Evolutionary conservation across 2,329 filamentous ascomycete genomes (phyloP).

Genomic region (Ploettnerulaceae sp.): DNA sequence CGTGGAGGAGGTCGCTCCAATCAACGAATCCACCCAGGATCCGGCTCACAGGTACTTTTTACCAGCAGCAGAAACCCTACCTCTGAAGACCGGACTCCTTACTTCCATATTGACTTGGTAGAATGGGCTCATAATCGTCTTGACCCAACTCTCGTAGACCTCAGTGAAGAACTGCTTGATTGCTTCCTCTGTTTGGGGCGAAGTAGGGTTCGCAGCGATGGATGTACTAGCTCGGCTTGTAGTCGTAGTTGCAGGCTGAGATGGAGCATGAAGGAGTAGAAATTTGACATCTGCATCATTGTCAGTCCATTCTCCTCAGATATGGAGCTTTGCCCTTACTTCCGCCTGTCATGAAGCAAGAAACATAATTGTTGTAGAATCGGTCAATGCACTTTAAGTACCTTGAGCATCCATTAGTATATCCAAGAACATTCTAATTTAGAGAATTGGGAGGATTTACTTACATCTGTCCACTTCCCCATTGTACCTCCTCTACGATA

Average conservation of each 20-base stretch:
- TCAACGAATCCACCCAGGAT: too few species aligned
- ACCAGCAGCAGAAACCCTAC: slow-evolving; percentile 77
- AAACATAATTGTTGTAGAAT: slow-evolving; percentile 94
- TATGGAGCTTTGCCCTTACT: slow-evolving; percentile 39
- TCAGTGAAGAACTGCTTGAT: slow-evolving; percentile 92
- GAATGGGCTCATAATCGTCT: slow-evolving; percentile 96
- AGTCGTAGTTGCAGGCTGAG: slow-evolving; percentile 40
- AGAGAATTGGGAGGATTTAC: slow-evolving; percentile 27
- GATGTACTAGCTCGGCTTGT: slow-evolving; percentile 58
- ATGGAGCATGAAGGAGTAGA: slow-evolving; percentile 84
- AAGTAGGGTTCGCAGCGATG: slow-evolving; percentile 78
- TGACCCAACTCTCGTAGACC: slow-evolving; percentile 94
- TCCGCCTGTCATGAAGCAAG: slow-evolving; percentile 86
- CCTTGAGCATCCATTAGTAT: slow-evolving; percentile 43
- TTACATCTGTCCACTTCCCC: slow-evolving; percentile 80
- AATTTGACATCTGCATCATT: slow-evolving; percentile 68
- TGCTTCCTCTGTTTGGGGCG: slow-evolving; percentile 89
- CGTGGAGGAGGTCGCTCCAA: too few species aligned
- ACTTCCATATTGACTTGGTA: slow-evolving; percentile 83
- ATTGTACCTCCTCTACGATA: slow-evolving; percentile 94
- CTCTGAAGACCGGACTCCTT: slow-evolving; percentile 78
- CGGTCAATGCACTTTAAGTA: slow-evolving; percentile 96
- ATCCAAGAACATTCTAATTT: neutral
- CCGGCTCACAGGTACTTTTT: slow-evolving; percentile 81
- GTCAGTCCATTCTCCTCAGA: slow-evolving; percentile 8